phyloP scores from a whole-genome alignment of 768 basidiomycete genomes.

The Termitomyces heimii region DNA sequence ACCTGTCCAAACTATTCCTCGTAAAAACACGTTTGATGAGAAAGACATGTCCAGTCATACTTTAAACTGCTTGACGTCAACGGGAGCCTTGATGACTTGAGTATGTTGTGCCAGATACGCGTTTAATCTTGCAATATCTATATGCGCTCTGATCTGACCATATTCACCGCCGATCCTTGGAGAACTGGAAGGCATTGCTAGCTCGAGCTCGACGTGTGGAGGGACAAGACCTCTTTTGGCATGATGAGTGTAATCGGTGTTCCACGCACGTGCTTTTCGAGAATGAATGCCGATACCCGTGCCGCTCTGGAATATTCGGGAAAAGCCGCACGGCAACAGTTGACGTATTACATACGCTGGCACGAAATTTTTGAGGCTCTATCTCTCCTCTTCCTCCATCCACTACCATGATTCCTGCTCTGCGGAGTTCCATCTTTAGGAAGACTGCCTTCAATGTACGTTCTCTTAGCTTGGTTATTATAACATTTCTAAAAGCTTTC shows the following conservation, averaged over 20 bases:
- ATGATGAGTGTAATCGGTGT: neutral
- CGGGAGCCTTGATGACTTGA: constrained; percentile 50
- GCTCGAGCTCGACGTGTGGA: neutral
- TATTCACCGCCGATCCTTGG: constrained; percentile 65
- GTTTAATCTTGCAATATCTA: constrained; percentile 61
- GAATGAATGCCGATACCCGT: constrained; percentile 12
- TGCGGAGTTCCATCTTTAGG: constrained; percentile 54
- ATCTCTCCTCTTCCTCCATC: constrained; percentile 34
- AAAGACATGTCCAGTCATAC: constrained; percentile 32
- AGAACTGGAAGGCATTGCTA: constrained; percentile 18
- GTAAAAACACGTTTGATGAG: neutral
- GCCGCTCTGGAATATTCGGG: constrained; percentile 34
- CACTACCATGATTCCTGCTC: constrained; percentile 69
- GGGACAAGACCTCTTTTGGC: neutral
- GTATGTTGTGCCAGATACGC: constrained; percentile 57
- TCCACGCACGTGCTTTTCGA: neutral
- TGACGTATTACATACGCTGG: constrained; percentile 28
- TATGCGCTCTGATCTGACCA: constrained; percentile 64
- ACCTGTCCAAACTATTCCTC: constrained; percentile 79
- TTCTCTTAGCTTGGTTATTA: constrained; percentile 14
- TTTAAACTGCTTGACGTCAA: constrained; percentile 90
- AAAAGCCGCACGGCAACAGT: constrained; percentile 28
- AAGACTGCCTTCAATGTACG: constrained; percentile 51
- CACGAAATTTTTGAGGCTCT: constrained; percentile 38
- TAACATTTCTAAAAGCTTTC: constrained; percentile 7